These are phyloP conservation scores for Aspergillus mulundensis DNA, from an alignment of 495 filamentous ascomycete genomes.

Conservation along the genomic window DNA sequence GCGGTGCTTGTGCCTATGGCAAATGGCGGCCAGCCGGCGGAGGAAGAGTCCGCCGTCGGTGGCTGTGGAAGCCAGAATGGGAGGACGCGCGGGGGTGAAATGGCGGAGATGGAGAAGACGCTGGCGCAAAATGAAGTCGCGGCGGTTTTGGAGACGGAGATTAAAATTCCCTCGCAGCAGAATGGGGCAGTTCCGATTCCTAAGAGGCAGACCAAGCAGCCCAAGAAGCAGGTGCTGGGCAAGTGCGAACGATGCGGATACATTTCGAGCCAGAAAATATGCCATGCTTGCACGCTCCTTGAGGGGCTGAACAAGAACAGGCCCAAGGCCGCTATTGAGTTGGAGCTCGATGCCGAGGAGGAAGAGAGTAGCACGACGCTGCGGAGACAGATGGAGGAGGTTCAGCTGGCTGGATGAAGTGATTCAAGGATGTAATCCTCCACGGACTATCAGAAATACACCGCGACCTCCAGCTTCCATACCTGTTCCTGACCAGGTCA, in stretches of 20 bases:
- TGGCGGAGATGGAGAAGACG: conserved; percentile 87
- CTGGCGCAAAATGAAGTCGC: conserved; percentile 65
- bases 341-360: conserved; percentile 48
- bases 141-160: conserved; percentile 64
- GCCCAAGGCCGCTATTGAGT: conserved; percentile 68
- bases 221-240: conserved; percentile 59
- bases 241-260: conserved; percentile 88
- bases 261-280: conserved; percentile 90
- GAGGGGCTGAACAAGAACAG: conserved; percentile 90
- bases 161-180: conserved; percentile 40
- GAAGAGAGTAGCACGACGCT: conserved; percentile 54
- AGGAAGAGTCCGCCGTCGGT: conserved; percentile 55
- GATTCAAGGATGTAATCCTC: not conserved
- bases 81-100: conserved; percentile 69
- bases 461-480: not conserved
- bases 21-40: conserved; percentile 43
- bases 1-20: conserved; percentile 73
- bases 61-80: conserved; percentile 77
- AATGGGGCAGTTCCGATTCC: conserved; percentile 6
- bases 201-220: conserved; percentile 19
- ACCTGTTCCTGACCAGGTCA: not conserved
- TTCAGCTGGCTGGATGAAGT: conserved; percentile 35
- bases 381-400: conserved; percentile 50
- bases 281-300: conserved; percentile 88
- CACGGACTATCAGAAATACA: not conserved